Base-by-base conservation (phyloP, 2,329 filamentous ascomycete genomes). In the Cadophora sp. region DNA sequence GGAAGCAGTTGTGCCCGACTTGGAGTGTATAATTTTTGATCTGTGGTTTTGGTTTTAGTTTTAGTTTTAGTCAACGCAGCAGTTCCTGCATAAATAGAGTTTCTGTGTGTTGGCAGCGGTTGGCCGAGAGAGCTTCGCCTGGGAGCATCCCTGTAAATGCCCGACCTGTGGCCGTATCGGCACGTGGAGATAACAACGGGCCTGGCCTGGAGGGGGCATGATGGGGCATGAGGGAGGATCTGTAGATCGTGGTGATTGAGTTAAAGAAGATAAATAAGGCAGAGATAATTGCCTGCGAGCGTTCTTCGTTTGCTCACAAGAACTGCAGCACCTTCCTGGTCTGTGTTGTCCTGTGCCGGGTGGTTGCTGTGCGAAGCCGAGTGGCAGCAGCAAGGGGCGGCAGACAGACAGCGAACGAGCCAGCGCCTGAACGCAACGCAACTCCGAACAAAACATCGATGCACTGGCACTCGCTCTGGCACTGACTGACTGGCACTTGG, bases 401-500 rank as follows among this genome's bases (percentile, higher is more conserved):
- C 53, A 41, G 30, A 13, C 27, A 30, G 27, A 6, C 18, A 43
- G 11, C 14, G 51, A 50, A 24, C 27, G 61, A 41, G 24, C 59
- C 20, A 27, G 55, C 55, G 55, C 58, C 65, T 36, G 36, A 56
- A 30, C 47, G 48, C 20, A 58, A 22, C 47, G 16, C 50, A 58
- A 22, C 47, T 14, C 50, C 14, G 43, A 51, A 22, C 43, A 60
- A 67, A 67, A 65, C 62, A 65, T 64, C 51, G 27, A 51, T 43
- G 62, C 22, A 45, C 18, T 20, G 16, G 11, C 11, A 39, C 36
- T 39, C 2, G 36, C 36, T 4, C 36, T 39, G 7, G 36, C 36
- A 39, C 36, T 30, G 27, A 39, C 36, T 30, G 27, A 30, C 36
- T 39, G 36, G 8, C 36, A 39, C 36, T 39, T 39, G 24, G 16